A percentile compares a stretch with the other conserved stretches of the same genome.
Evolutionary conservation across 202 grass and related monocot species (phyloP).

Genomic region (Zizania palustris): DNA sequence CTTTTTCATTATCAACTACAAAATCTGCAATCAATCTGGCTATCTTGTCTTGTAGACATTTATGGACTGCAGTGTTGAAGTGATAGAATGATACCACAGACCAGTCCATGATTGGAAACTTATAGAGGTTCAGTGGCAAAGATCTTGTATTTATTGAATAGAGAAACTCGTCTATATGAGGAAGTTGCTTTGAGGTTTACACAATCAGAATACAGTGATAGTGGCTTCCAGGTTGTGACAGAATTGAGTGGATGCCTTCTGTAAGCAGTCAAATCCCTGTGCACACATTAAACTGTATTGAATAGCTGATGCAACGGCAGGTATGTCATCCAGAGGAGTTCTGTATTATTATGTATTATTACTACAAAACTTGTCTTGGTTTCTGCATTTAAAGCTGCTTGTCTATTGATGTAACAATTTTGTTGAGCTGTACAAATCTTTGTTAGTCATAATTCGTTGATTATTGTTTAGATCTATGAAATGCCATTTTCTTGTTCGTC

Average conservation of each 20-base stretch:
- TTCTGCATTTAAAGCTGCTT: slow-evolving; percentile 4
- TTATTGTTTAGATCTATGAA: slow-evolving; percentile 17
- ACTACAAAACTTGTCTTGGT: not conserved
- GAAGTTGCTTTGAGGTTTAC: slow-evolving; percentile 1
- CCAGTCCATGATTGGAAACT: slow-evolving; percentile 2
- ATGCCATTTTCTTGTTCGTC: not conserved
- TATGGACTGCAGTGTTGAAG: not conserved
- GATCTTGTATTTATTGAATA: slow-evolving; percentile 6
- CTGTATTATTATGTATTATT: slow-evolving; percentile 18
- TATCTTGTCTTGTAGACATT: slow-evolving; percentile 5
- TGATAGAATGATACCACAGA: slow-evolving; percentile 1
- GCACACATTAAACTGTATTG: not conserved
- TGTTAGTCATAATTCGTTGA: slow-evolving; percentile 9
- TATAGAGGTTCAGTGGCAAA: not conserved
- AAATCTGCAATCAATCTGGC: not conserved
- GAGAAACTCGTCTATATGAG: not conserved
- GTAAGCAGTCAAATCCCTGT: slow-evolving; percentile 21
- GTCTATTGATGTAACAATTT: slow-evolving; percentile 18
- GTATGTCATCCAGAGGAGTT: slow-evolving; percentile 24
- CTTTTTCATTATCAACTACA: not conserved
- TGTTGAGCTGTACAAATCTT: not conserved
- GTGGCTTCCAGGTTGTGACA: slow-evolving; percentile 12
- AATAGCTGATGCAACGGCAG: slow-evolving; percentile 22
- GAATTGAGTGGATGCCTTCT: slow-evolving; percentile 6
- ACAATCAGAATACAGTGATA: not conserved